Conservation (phyloP, 257 asterid species). For the Ehretia macrophylla region DNA sequence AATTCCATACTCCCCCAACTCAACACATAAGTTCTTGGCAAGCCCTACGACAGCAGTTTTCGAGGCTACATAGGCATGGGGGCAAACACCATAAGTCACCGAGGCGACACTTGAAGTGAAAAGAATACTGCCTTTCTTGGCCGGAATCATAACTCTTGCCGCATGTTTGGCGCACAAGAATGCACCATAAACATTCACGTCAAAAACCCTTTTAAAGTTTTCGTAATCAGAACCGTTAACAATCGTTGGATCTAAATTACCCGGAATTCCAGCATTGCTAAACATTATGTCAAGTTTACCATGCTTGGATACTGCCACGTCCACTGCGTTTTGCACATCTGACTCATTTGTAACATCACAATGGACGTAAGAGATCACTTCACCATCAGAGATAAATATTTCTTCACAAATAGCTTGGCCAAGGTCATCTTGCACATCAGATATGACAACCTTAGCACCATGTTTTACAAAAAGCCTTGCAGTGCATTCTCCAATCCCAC, state of each 20-base stretch:
- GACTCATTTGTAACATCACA: slow-evolving; percentile 19
- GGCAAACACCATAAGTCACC: neutral
- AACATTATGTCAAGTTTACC: slow-evolving; percentile 31
- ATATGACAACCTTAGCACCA: slow-evolving; percentile 26
- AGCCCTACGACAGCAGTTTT: slow-evolving; percentile 23
- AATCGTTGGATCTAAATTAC: neutral
- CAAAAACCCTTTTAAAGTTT: slow-evolving; percentile 15
- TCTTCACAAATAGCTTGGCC: slow-evolving; percentile 6
- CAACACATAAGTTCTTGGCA: slow-evolving; percentile 24
- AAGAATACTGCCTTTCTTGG: slow-evolving; percentile 18
- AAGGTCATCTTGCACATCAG: slow-evolving; percentile 21
- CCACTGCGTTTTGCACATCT: slow-evolving; percentile 14
- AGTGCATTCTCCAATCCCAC: slow-evolving; percentile 19
- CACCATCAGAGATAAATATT: neutral
- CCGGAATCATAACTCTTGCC: slow-evolving; percentile 27
- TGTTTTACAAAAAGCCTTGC: slow-evolving; percentile 15
- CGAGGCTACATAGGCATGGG: slow-evolving; percentile 12
- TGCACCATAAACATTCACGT: slow-evolving; percentile 25
- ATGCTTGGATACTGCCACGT: slow-evolving; percentile 5
- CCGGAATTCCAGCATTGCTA: slow-evolving; percentile 26
- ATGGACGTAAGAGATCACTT: neutral
- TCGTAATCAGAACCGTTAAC: neutral
- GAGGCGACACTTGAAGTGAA: slow-evolving; percentile 22
- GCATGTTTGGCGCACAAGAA: slow-evolving; percentile 31
- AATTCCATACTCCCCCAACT: slow-evolving; percentile 21